Evolutionary conservation across 305 asterid genomes (phyloP).

Genomic region (Rubia balearica): DNA sequence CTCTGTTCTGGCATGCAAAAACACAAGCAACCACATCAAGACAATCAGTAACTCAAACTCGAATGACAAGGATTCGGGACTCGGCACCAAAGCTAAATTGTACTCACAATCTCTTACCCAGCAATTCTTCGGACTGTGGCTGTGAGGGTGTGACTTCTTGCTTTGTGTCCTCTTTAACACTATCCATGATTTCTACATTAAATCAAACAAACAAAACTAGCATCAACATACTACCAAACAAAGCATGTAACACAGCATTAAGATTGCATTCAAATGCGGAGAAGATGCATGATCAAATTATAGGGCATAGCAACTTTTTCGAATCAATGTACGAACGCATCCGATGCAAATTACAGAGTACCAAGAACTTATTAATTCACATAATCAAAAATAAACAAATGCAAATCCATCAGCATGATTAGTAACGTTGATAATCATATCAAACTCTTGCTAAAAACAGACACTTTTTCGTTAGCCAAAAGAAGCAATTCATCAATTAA

Average conservation of each 20-base stretch:
- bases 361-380: not conserved
- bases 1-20: constrained; percentile 49
- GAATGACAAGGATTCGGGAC: not conserved
- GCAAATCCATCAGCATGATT: not conserved
- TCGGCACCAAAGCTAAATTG: not conserved
- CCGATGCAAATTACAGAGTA: not conserved
- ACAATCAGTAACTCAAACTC: not conserved
- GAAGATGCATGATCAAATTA: not conserved
- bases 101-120: constrained; percentile 33
- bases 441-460: not conserved
- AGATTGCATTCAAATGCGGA: not conserved
- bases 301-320: not conserved
- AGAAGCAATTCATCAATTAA: not conserved
- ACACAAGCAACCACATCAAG: constrained; percentile 11
- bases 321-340: not conserved
- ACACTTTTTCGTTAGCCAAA: not conserved
- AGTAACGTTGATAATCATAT: not conserved
- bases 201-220: not conserved
- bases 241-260: not conserved
- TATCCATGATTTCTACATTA: constrained; percentile 22
- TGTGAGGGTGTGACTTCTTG: constrained; percentile 38
- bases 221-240: not conserved
- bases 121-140: constrained; percentile 42
- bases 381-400: not conserved
- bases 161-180: constrained; percentile 26